Evolutionary conservation across 192 early-diverging fungal species (phyloP).

Genomic region (Coemansia sp.): DNA sequence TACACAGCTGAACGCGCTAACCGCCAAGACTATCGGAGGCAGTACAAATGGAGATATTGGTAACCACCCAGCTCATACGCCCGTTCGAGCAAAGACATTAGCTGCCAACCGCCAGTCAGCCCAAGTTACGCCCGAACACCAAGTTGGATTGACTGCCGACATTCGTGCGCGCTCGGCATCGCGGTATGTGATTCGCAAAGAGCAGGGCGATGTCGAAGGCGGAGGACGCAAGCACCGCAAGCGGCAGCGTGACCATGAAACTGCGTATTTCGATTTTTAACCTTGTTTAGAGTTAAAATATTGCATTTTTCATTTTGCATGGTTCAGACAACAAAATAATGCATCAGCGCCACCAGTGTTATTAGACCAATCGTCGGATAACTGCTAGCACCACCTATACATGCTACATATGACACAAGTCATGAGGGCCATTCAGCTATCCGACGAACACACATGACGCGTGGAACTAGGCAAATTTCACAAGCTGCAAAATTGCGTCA

Average conservation of each 20-base stretch:
- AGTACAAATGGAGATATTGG: not conserved
- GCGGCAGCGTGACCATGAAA: constrained; percentile 9
- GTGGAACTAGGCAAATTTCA: not conserved
- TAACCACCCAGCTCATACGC: constrained; percentile 1
- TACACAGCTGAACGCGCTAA: constrained; percentile 4
- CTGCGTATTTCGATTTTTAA: not conserved
- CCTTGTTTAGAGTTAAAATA: not conserved
- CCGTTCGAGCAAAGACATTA: constrained; percentile 10
- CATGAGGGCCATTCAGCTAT: not conserved
- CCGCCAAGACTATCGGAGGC: not conserved
- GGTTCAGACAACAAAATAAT: too few species aligned
- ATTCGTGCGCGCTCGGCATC: constrained; percentile 23
- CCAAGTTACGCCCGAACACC: constrained; percentile 41
- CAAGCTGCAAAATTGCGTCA: not conserved
- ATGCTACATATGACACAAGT: not conserved
- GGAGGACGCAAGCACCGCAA: constrained; percentile 44
- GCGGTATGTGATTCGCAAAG: constrained; percentile 35
- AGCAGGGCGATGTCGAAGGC: constrained; percentile 36
- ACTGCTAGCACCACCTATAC: not conserved
- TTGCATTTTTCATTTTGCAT: not conserved
- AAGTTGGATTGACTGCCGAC: constrained; percentile 30
- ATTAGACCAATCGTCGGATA: not conserved
- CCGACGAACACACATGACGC: not conserved
- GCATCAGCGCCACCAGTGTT: not conserved
- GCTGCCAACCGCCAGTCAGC: not conserved